Evolutionary conservation across 768 basidiomycete genomes (phyloP).

Genomic region (Coprinopsis marcescibilis): DNA sequence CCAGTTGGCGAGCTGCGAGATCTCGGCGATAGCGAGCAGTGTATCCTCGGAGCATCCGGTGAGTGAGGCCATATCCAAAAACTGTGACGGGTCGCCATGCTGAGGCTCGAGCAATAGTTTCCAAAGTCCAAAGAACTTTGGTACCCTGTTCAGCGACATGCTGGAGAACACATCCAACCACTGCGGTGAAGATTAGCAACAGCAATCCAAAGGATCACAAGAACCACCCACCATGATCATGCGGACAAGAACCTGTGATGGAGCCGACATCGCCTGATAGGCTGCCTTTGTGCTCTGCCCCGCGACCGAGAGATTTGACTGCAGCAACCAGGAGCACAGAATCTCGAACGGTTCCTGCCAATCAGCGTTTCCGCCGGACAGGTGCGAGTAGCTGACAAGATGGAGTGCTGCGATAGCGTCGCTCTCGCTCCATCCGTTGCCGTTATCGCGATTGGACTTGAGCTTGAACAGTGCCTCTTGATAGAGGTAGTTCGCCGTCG

Average conservation of each 20-base stretch:
- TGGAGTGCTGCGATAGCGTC: constrained; percentile 79
- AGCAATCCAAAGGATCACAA: constrained; percentile 1
- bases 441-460: constrained; percentile 45
- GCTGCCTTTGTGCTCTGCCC: constrained; percentile 54
- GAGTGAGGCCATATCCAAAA: constrained; percentile 54
- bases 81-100: constrained; percentile 27
- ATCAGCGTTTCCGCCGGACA: constrained; percentile 61
- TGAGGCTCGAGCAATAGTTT: constrained; percentile 55
- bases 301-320: constrained; percentile 55
- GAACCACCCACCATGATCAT: constrained; percentile 58
- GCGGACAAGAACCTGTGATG: constrained; percentile 59
- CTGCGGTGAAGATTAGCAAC: constrained; percentile 32
- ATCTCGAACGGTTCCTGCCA: constrained; percentile 70
- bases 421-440: constrained; percentile 51
- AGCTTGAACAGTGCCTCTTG: constrained; percentile 65
- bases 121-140: constrained; percentile 62
- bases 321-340: constrained; percentile 70
- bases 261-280: constrained; percentile 48
- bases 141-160: constrained; percentile 52
- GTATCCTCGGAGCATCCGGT: constrained; percentile 79
- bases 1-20: constrained; percentile 71
- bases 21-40: constrained; percentile 69
- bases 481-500: constrained; percentile 59
- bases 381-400: constrained; percentile 65
- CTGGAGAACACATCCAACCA: constrained; percentile 77